Base-by-base conservation (phyloP, 2,329 filamentous ascomycete species). In the Diaporthe sp. region DNA sequence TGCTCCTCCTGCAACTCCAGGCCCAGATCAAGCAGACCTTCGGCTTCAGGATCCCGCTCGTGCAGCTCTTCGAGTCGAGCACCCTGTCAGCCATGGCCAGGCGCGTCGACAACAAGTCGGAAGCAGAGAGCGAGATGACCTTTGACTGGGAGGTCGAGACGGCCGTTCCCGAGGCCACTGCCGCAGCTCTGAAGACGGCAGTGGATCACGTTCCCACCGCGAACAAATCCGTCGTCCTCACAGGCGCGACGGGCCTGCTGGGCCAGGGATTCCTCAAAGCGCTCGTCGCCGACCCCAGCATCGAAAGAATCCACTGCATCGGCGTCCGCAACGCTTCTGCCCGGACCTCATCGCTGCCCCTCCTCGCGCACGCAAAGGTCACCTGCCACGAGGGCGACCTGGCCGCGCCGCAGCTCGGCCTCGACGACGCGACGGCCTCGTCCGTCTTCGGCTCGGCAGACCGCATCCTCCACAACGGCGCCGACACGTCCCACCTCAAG, bases 381-480 rank as follows among this genome's bases (percentile, higher is more conserved):
- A 22, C 28, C 2, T n/a, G 55, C 6, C 53, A 76, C 7, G 39
- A 55, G 0, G 76, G 80, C 37, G 82, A 89, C 20, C 76, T 81
- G 9, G 20, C 67, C 2, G 8, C 25, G 2, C 78, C 79, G 0
- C 44, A 47, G 3, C 70, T 83, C 0, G 80, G 81, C 0, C 80
- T 82, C 4, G 65, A 67, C 22, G 67, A 72, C 37, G 71, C 55
- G 7, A 53, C 74, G 2, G 77, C 75, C 15, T 20, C 9, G 4
- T 1, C 20, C 8, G 20, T 79, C 34, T 71, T 72, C 51, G 15
- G 74, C 9, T 47, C 80, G 7, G 77, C 78, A 0, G 79, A 83
- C 31, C 78, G 81, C 25, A 86, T 93, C 63, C 87, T 94, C 31
- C 92, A 90, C 80, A 85, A 82, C 71, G 89, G 86, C 10, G 86